Base-by-base conservation (phyloP, 106 monocot species). In the Gastrodia elata region DNA sequence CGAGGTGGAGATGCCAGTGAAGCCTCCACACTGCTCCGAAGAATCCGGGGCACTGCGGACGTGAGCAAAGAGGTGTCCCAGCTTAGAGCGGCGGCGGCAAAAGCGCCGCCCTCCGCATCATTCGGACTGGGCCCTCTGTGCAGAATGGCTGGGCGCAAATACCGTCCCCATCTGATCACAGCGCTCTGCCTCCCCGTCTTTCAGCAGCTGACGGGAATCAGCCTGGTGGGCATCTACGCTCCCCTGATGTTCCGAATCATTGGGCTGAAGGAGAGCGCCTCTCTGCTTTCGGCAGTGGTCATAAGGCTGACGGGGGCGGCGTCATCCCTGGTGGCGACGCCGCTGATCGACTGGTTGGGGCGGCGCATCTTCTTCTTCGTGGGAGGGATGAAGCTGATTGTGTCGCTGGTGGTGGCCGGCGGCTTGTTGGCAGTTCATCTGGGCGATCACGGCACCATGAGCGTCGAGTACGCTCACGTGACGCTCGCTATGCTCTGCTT, bases 141-240 rank as follows among this genome's bases (percentile, higher is more conserved):
- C 27, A 36, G 36, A 20, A 72, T 81, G 9, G 15, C 41, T 8
- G 38, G 36, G 40, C 49, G 24, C 16, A 55, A 32, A 14, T 84
- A 84, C 41, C 78, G 87, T 8, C 87, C 87, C 13, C 82, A 84
- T 16, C 77, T 87, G 0, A 77, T 79, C 0, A 87, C 82, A 84
- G 82, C 85, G 0, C 5, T 88, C 40, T 8, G 56, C 18, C 74
- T 83, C 18, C 83, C 83, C 5, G 75, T 75, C 64, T 83, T 83
- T 70, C 83, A 71, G 22, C 78, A 78, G 56, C 73, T 88, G 43
- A 88, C 88, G 0, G 91, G 88, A 27, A 88, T 88, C 67, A 88
- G 88, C 33, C 80, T 82, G 10, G 82, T 91, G 72, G 82, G 65
- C 81, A 88, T 91, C 74, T 91, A 88, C 70, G 91, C 75, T 0